A percentile compares a stretch with the other conserved stretches of the same genome.
Conservation (phyloP, 768 basidiomycete species). For the Pilatotrama ljubarskyi region DNA sequence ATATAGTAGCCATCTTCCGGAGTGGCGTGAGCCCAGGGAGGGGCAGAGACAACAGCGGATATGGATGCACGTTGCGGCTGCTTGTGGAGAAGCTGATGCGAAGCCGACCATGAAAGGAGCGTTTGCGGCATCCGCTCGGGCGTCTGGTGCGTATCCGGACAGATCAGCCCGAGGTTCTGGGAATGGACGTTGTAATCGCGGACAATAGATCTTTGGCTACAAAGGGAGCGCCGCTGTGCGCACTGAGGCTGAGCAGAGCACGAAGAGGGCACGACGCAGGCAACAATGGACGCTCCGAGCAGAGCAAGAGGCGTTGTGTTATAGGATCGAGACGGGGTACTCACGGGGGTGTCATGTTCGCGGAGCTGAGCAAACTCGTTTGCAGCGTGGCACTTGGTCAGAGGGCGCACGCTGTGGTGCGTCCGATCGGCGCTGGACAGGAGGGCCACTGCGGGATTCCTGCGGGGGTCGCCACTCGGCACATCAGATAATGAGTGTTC, state of each 20-base stretch:
- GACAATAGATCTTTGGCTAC: conserved; percentile 8
- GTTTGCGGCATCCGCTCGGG: conserved; percentile 14
- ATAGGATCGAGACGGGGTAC: background rate
- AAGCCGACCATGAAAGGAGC: conserved; percentile 16
- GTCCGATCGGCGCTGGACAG: conserved; percentile 1
- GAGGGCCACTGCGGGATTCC: background rate
- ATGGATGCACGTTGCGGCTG: conserved; percentile 7
- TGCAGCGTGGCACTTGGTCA: conserved; percentile 16
- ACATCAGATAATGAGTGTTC: conserved; percentile 3
- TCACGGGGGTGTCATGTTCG: conserved; percentile 11
- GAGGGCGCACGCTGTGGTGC: conserved; percentile 8
- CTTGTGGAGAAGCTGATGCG: conserved; percentile 8
- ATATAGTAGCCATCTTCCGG: conserved; percentile 7
- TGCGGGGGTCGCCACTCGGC: background rate
- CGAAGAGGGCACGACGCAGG: background rate
- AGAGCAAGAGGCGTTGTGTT: background rate
- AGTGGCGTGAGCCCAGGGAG: conserved; percentile 7
- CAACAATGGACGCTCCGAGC: background rate
- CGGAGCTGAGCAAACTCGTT: conserved; percentile 2
- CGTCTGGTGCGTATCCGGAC: conserved; percentile 16
- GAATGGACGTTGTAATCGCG: conserved; percentile 5
- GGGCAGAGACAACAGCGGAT: conserved; percentile 5
- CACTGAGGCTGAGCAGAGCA: conserved; percentile 5
- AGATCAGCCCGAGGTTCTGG: conserved; percentile 18
- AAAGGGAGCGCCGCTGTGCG: conserved; percentile 8